These are phyloP conservation scores for Mycosphaerella arachidis DNA, from an alignment of 2,329 filamentous ascomycete genomes.

Conservation along the genomic window DNA sequence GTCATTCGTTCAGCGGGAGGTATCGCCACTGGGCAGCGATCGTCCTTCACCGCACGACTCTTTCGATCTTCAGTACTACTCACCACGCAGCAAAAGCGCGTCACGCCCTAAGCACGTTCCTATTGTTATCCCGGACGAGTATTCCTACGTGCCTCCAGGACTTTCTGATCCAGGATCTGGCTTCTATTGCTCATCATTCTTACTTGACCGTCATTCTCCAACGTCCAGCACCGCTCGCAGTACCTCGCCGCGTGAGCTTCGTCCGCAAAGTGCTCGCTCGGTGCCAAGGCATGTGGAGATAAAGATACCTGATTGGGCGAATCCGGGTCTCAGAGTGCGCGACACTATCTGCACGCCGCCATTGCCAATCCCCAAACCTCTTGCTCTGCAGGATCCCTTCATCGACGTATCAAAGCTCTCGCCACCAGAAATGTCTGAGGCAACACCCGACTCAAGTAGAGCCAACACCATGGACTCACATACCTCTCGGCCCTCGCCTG, in stretches of 20 bases:
- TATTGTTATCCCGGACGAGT: slow-evolving; percentile 40
- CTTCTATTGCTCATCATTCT: slow-evolving; percentile 13
- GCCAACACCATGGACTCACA: slow-evolving; percentile 47
- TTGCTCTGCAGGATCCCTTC: slow-evolving; percentile 18
- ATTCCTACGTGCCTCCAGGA: slow-evolving; percentile 19
- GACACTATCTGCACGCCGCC: not conserved
- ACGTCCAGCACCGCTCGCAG: slow-evolving; percentile 4
- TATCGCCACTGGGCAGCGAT: slow-evolving; percentile 9
- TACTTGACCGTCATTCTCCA: slow-evolving; percentile 12
- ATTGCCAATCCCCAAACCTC: not conserved
- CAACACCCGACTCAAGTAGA: slow-evolving; percentile 41
- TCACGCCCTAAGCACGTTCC: slow-evolving; percentile 41
- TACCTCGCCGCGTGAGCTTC: slow-evolving; percentile 8
- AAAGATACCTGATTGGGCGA: slow-evolving; percentile 43
- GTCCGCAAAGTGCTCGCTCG: slow-evolving; percentile 13
- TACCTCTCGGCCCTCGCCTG: slow-evolving; percentile 42
- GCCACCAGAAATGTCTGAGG: slow-evolving; percentile 40
- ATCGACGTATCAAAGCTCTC: slow-evolving; percentile 24
- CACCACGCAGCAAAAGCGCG: slow-evolving; percentile 8
- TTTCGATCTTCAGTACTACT: slow-evolving; percentile 13
- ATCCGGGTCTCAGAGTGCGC: slow-evolving; percentile 33
- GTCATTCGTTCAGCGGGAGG: slow-evolving; percentile 7
- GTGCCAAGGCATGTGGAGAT: slow-evolving; percentile 47
- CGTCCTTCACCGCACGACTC: slow-evolving; percentile 21
- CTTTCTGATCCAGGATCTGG: slow-evolving; percentile 14